A percentile compares a stretch with the other conserved stretches of the same genome.
These are phyloP conservation scores for Tricholoma matsutake DNA, from an alignment of 768 basidiomycete genomes.

Conservation along the genomic window DNA sequence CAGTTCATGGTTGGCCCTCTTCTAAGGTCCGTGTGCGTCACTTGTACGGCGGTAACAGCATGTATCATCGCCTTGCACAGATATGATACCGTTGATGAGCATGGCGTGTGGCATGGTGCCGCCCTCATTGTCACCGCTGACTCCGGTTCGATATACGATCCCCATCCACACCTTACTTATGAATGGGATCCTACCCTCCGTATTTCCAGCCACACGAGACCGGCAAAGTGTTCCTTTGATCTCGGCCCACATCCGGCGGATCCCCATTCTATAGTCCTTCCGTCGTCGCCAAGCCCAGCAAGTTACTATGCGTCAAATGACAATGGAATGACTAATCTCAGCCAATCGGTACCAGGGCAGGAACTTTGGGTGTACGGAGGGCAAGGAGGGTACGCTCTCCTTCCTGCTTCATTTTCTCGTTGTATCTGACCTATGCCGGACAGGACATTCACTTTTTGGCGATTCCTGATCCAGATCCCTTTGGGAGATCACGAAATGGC, in stretches of 20 bases:
- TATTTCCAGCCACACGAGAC: slow-evolving; percentile 4
- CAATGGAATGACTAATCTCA: slow-evolving; percentile 33
- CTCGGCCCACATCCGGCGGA: slow-evolving; percentile 75
- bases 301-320: slow-evolving; percentile 9
- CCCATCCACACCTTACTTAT: slow-evolving; percentile 65
- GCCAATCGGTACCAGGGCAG: slow-evolving; percentile 50
- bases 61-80: slow-evolving; percentile 30
- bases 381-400: slow-evolving; percentile 43
- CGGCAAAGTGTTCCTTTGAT: slow-evolving; percentile 42
- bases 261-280: slow-evolving; percentile 50
- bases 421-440: not conserved
- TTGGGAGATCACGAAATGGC: slow-evolving; percentile 67
- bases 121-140: slow-evolving; percentile 87
- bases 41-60: not conserved
- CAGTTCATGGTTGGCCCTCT: slow-evolving; percentile 91
- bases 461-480: slow-evolving; percentile 85
- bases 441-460: slow-evolving; percentile 92
- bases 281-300: slow-evolving; percentile 16
- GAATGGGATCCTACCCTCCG: slow-evolving; percentile 66
- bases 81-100: slow-evolving; percentile 82
- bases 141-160: slow-evolving; percentile 74
- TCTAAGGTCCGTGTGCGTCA: slow-evolving; percentile 40
- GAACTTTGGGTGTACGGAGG: slow-evolving; percentile 72
- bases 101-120: slow-evolving; percentile 83
- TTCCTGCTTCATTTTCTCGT: not conserved